phyloP scores from a whole-genome alignment of 352 stramenopile genomes.

The Phytophthora europaea region DNA sequence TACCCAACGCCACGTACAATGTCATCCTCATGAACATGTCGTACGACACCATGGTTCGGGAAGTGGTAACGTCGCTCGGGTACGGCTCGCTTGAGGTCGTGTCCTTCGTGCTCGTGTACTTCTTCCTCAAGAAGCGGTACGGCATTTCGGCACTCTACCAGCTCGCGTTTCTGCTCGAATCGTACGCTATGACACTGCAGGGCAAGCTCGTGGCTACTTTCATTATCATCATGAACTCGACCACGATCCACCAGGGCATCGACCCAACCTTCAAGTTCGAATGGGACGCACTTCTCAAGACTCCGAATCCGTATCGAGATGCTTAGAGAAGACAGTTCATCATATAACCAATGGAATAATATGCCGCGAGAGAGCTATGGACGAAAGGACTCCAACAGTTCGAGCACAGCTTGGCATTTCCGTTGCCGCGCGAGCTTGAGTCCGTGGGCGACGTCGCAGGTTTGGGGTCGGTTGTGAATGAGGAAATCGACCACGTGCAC shows the following conservation, averaged over 20 bases:
- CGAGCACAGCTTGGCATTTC: slow-evolving; percentile 35
- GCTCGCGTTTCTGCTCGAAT: slow-evolving; percentile 50
- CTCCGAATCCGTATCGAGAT: slow-evolving; percentile 6
- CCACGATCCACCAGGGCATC: slow-evolving; percentile 23
- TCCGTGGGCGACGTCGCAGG: slow-evolving; percentile 52
- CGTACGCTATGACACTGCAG: slow-evolving; percentile 31
- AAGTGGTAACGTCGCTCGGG: slow-evolving; percentile 3
- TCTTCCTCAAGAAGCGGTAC: slow-evolving; percentile 35
- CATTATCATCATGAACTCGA: slow-evolving; percentile 29
- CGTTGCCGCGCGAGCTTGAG: slow-evolving; percentile 58
- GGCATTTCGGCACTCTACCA: slow-evolving; percentile 37
- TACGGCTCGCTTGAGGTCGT: slow-evolving; percentile 28
- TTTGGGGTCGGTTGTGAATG: slow-evolving; percentile 38
- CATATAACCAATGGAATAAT: neutral
- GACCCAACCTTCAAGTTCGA: slow-evolving; percentile 27
- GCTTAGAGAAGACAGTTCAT: neutral
- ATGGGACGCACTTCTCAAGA: slow-evolving; percentile 15
- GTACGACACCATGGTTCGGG: slow-evolving; percentile 6
- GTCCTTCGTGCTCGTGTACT: slow-evolving; percentile 33
- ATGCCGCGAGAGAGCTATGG: neutral
- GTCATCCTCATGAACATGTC: slow-evolving; percentile 25
- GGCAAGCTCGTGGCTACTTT: slow-evolving; percentile 33
- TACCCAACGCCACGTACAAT: slow-evolving; percentile 32
- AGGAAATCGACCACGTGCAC: slow-evolving; percentile 57
- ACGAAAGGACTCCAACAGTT: slow-evolving; percentile 21